Evolutionary conservation across 1,139 yeast genomes (phyloP), one percentile per base, ranked within the genome.

Genomic region (Debaryomyces udenii): DNA sequence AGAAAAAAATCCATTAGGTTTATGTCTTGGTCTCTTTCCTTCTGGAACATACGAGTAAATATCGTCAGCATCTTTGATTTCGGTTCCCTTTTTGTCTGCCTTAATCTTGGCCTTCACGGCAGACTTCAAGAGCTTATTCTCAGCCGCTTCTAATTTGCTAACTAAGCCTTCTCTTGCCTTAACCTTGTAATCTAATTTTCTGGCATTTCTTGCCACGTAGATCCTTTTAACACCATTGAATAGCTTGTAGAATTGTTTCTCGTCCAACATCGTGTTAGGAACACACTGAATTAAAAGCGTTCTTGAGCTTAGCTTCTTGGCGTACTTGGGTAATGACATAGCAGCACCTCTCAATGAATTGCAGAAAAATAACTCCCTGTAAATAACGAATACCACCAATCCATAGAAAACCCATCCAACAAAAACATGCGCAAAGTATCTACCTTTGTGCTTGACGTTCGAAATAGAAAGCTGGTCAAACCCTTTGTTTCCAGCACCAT

Each of bases 341-440:
- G 85, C 85, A 9, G 93, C 94, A 52, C 86, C 86, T 57, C 96
- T 80, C 50, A 89, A 74, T 4, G 94, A 81, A 45, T 85, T 79
- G 66, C 83, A 93, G 64, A 81, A 90, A 50, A 80, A 79, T 59
- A 90, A 70, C 63, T 93, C 99, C 42, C 96, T 72, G 67, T 88
- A 90, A 45, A 90, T 74, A 24, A 86, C 74, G 59, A 79, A 89
- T 31, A 87, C 61, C 41, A 87, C 74, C 31, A 73, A 61, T 34
- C 94, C 90, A 62, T 84, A 88, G 59, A 78, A 87, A 30, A 81
- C 52, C 94, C 96, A 86, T 3, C 93, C 82, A 41, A 88, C 66
- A 46, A 93, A 76, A 2, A 84, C 91, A 58, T 91, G 96, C 2
- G 97, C 97, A 62, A 81, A 93, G 63, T 85, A 86, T 43, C 96